phyloP scores from a whole-genome alignment of 495 filamentous ascomycete species.

The Aspergillus conjunctus region DNA sequence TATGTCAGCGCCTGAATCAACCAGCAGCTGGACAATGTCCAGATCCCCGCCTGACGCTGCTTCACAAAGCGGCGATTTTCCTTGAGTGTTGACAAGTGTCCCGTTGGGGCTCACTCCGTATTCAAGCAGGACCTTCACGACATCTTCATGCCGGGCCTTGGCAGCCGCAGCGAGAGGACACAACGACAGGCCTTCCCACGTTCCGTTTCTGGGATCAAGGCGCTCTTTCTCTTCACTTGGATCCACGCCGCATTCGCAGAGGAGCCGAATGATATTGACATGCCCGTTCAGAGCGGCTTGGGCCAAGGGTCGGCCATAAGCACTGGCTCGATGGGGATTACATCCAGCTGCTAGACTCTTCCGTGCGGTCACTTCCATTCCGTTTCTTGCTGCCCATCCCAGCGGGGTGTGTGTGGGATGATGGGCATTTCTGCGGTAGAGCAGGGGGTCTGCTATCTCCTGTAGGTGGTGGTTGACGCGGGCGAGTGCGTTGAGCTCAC shows the following conservation, averaged over 20 bases:
- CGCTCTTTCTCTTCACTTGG: background rate
- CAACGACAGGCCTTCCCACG: background rate
- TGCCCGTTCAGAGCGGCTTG: background rate
- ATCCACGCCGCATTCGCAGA: background rate
- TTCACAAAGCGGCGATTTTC: background rate
- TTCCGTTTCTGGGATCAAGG: background rate
- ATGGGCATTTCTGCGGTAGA: background rate
- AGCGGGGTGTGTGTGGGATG: background rate
- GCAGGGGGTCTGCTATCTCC: background rate
- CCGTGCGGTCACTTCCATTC: background rate
- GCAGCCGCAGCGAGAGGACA: background rate
- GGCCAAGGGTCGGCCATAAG: background rate
- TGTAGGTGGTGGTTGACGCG: background rate
- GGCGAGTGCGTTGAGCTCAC: background rate
- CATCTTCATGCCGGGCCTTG: background rate
- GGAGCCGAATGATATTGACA: background rate
- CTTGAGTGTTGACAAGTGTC: too few relatives aligned
- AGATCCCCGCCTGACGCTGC: background rate
- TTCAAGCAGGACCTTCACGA: background rate
- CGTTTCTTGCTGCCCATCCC: background rate
- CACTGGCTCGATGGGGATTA: background rate
- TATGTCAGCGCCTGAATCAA: constrained; percentile 4
- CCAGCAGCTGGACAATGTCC: background rate
- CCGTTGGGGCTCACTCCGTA: background rate
- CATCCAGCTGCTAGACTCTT: background rate